A percentile compares a stretch with the other conserved stretches of the same genome.
These are phyloP conservation scores for Septoria petroselini DNA, from an alignment of 2,329 filamentous ascomycete species.

Conservation along the genomic window DNA sequence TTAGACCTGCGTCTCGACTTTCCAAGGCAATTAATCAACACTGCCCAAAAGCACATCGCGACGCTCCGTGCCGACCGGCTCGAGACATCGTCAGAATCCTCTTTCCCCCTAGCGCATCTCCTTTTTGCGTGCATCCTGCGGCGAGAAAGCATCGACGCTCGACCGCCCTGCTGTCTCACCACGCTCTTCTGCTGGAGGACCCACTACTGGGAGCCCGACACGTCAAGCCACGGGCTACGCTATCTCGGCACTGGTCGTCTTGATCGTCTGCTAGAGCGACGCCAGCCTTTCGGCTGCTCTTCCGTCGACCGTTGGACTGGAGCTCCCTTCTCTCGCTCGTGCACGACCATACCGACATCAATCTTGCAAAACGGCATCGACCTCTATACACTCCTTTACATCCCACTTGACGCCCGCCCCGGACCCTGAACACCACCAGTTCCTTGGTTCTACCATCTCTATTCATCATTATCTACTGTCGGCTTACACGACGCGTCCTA, in stretches of 20 bases:
- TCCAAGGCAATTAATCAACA: neutral
- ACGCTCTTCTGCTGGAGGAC: constrained; percentile 26
- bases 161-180: constrained; percentile 30
- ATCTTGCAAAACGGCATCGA: constrained; percentile 26
- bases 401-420: constrained; percentile 36
- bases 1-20: constrained; percentile 4
- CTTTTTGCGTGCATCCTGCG: constrained; percentile 20
- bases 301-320: constrained; percentile 34
- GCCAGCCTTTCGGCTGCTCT: constrained; percentile 33
- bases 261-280: constrained; percentile 34
- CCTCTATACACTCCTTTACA: constrained; percentile 36
- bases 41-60: constrained; percentile 6
- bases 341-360: constrained; percentile 29
- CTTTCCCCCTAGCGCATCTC: constrained; percentile 20
- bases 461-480: constrained; percentile 24
- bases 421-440: constrained; percentile 30
- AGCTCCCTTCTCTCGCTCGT: constrained; percentile 27
- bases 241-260: constrained; percentile 36
- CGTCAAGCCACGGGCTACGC: constrained; percentile 33
- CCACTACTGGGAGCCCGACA: constrained; percentile 28
- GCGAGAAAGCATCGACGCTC: constrained; percentile 25
- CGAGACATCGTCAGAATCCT: constrained; percentile 13
- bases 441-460: constrained; percentile 27
- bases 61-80: constrained; percentile 22
- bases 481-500: constrained; percentile 29